phyloP scores from a whole-genome alignment of 805 yeast species.

The Lipomyces sp. region DNA sequence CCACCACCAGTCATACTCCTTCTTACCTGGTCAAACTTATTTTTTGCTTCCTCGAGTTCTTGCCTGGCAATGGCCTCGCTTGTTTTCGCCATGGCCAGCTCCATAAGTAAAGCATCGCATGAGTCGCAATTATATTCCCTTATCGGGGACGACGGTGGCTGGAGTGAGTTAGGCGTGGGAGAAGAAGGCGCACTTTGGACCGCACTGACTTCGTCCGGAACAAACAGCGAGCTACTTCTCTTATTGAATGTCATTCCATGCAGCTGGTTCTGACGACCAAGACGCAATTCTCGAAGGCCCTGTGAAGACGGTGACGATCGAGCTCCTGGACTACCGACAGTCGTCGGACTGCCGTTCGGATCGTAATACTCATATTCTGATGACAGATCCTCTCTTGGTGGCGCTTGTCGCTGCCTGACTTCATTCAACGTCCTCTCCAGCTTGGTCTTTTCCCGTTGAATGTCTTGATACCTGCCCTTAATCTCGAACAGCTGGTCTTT shows the following conservation, averaged over 20 bases:
- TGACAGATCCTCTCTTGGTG: conserved; percentile 4
- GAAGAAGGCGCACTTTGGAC: conserved; percentile 2
- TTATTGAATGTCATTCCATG: conserved; percentile 21
- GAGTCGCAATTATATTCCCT: conserved; percentile 31
- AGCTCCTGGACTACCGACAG: background rate
- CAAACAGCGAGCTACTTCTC: conserved; percentile 32
- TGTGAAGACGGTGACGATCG: background rate
- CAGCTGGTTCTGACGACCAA: conserved; percentile 32
- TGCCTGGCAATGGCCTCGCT: conserved; percentile 43
- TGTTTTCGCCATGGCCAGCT: conserved; percentile 42
- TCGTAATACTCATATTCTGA: conserved; percentile 33
- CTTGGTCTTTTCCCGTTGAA: conserved; percentile 28
- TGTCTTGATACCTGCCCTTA: conserved; percentile 31
- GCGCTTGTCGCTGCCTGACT: conserved; percentile 27
- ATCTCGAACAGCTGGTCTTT: conserved; percentile 36
- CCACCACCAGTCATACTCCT: conserved; percentile 4
- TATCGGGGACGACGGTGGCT: background rate
- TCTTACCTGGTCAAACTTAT: conserved; percentile 32
- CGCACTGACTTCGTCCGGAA: conserved; percentile 18
- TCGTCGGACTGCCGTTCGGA: conserved; percentile 5
- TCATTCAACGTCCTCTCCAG: conserved; percentile 31
- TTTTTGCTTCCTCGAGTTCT: conserved; percentile 41
- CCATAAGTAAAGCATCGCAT: conserved; percentile 42
- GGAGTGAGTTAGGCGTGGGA: background rate
- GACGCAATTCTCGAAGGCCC: conserved; percentile 33